Evolutionary conservation across 1,139 yeast genomes (phyloP), one percentile per base, ranked within the genome.

Genomic region (Protomyces gravidus): DNA sequence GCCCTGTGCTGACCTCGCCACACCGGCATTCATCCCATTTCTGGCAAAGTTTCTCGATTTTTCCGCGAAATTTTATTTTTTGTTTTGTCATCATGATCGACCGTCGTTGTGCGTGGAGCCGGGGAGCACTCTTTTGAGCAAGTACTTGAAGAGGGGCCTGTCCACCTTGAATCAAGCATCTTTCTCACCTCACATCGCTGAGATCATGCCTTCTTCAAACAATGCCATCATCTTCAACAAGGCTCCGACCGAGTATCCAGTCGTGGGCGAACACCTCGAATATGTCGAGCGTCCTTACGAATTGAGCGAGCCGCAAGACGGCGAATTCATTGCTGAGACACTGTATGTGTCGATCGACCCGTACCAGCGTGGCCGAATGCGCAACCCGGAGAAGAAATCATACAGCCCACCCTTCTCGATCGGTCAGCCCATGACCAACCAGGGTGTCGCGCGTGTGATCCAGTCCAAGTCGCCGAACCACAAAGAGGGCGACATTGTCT

Each of bases 291-390:
- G 63, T 27, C 57, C 59, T 45, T 59, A 65, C 52, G 60, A 64
- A 11, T 58, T 61, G 28, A 46, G 57, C n/a, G 66, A 66, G 13
- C 66, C 63, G 19, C 52, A 49, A 25, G 62, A 63, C 15, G 64
- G 63, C 26, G 60, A 55, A 11, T 28, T 65, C 11, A 46, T 65
- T 15, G 49, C 63, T 5, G 59, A 63, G 36, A 51, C 40, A 3
- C 60, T 64, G 23, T 62, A 60, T 39, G 55, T 60, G 21, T 65
- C 67, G 26, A 56, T 65, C 23, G 66, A 65, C 47, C 67, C 67
- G 9, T 65, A 63, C 53, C 51, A 62, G 33, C 64, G 67, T 13
- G 65, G 65, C 15, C 57, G 64, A 17, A 62, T 64, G 64, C 57
- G 63, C 7, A 49, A 21, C 19, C 42, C 65, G 1, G 45, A 30